Conservation (phyloP, 2,329 filamentous ascomycete species). For the Stemphylium beticola region DNA sequence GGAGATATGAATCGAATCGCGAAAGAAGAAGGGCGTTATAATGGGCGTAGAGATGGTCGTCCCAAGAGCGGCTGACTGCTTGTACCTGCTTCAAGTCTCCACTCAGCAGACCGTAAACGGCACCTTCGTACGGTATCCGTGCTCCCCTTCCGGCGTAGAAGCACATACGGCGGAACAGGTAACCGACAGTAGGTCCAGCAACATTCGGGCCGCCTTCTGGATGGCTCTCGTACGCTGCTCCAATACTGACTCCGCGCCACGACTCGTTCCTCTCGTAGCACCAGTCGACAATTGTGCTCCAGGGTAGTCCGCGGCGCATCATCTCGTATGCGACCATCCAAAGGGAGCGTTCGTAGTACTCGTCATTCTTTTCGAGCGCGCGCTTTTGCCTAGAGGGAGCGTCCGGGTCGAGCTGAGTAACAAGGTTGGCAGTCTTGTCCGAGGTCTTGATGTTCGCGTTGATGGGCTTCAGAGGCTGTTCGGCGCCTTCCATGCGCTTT, state of each 20-base stretch:
- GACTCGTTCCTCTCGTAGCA: constrained; percentile 83
- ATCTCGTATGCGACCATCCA: constrained; percentile 97
- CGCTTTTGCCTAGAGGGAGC: constrained; percentile 80
- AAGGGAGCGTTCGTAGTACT: constrained; percentile 86
- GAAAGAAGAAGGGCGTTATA: constrained; percentile 85
- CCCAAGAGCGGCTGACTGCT: constrained; percentile 77
- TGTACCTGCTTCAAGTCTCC: constrained; percentile 82
- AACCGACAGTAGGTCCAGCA: constrained; percentile 49
- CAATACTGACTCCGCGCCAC: constrained; percentile 86
- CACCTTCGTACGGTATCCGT: constrained; percentile 79
- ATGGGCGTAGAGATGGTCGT: constrained; percentile 84
- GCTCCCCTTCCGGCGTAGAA: constrained; percentile 73
- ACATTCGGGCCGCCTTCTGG: constrained; percentile 50
- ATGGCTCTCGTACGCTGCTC: constrained; percentile 64
- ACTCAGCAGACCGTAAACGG: constrained; percentile 88
- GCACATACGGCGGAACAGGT: constrained; percentile 79
- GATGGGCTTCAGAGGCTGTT: constrained; percentile 33
- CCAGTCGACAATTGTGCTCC: constrained; percentile 80
- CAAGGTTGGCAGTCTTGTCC: constrained; percentile 64
- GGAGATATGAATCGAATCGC: constrained; percentile 77
- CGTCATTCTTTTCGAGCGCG: constrained; percentile 79
- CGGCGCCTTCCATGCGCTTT: constrained; percentile 70
- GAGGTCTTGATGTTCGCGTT: constrained; percentile 57
- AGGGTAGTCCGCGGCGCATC: constrained; percentile 79
- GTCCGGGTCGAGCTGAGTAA: constrained; percentile 92